phyloP scores from a whole-genome alignment of 2,329 filamentous ascomycete genomes.

The Trichoderma semiorbis region DNA sequence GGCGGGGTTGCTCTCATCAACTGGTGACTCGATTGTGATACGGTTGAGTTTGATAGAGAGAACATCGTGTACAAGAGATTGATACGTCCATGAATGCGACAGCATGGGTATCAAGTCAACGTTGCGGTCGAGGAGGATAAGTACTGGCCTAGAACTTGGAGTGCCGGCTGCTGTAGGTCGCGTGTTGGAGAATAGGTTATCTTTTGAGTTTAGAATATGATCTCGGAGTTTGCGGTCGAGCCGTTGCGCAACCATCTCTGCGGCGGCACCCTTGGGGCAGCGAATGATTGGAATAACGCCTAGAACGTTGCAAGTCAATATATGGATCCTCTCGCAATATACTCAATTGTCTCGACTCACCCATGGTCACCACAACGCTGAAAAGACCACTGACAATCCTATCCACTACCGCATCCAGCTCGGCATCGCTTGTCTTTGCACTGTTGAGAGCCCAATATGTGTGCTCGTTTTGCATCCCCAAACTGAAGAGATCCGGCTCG shows the following conservation, averaged over 20 bases:
- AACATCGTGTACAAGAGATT: conserved; percentile 72
- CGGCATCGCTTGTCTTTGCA: conserved; percentile 82
- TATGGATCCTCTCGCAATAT: neutral
- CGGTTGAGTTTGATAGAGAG: conserved; percentile 69
- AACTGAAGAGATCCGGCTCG: conserved; percentile 90
- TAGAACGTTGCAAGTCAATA: conserved; percentile 32
- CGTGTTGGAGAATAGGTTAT: conserved; percentile 82
- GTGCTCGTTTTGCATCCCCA: conserved; percentile 86
- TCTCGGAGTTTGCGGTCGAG: conserved; percentile 94
- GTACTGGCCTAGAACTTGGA: conserved; percentile 74
- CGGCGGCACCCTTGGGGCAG: conserved; percentile 87
- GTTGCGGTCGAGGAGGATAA: conserved; percentile 92
- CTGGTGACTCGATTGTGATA: conserved; percentile 83
- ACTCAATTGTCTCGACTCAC: conserved; percentile 42
- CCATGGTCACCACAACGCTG: conserved; percentile 97
- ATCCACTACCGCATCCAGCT: conserved; percentile 83
- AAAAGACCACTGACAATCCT: conserved; percentile 94
- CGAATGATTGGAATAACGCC: conserved; percentile 92
- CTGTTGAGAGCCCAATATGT: conserved; percentile 97
- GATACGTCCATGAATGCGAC: conserved; percentile 83
- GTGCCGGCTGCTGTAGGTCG: conserved; percentile 58
- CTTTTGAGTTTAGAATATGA: conserved; percentile 95
- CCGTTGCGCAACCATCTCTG: conserved; percentile 90
- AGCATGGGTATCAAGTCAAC: conserved; percentile 96
- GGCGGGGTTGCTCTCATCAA: conserved; percentile 71